These are phyloP conservation scores for Hibiscus syriacus DNA, from an alignment of 345 rosid genomes.

Conservation along the genomic window DNA sequence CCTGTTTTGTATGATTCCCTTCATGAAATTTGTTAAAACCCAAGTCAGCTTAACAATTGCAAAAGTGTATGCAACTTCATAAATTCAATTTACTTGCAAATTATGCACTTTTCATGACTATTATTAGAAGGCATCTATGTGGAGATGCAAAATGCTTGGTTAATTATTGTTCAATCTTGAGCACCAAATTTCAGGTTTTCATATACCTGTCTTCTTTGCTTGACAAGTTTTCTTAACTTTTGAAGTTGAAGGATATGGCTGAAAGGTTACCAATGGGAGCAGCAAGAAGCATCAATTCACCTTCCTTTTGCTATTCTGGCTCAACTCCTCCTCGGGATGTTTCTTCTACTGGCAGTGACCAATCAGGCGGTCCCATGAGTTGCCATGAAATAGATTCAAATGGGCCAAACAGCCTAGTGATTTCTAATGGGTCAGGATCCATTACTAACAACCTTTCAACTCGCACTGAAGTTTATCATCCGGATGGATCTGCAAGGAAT, in stretches of 20 bases:
- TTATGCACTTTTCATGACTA: not conserved
- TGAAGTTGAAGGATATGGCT: conserved; percentile 70
- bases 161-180: not conserved
- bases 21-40: not conserved
- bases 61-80: not conserved
- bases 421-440: conserved; percentile 35
- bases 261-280: conserved; percentile 57
- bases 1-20: not conserved
- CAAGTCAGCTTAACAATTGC: not conserved
- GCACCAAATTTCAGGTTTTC: not conserved
- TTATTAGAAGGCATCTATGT: not conserved
- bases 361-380: conserved; percentile 14
- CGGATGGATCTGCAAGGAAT: conserved; percentile 37
- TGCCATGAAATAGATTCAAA: conserved; percentile 28
- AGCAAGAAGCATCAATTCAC: conserved; percentile 23
- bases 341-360: conserved; percentile 23
- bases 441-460: conserved; percentile 22
- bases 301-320: conserved; percentile 27
- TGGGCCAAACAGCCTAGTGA: conserved; percentile 21
- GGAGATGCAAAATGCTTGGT: not conserved
- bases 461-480: conserved; percentile 27
- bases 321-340: conserved; percentile 25
- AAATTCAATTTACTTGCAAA: not conserved
- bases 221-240: conserved; percentile 4
- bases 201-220: too few relatives aligned